Evolutionary conservation across 108 stramenopile genomes (phyloP), one percentile per base, ranked within the genome.

Genomic region (Pseudonitzschia pungens): DNA sequence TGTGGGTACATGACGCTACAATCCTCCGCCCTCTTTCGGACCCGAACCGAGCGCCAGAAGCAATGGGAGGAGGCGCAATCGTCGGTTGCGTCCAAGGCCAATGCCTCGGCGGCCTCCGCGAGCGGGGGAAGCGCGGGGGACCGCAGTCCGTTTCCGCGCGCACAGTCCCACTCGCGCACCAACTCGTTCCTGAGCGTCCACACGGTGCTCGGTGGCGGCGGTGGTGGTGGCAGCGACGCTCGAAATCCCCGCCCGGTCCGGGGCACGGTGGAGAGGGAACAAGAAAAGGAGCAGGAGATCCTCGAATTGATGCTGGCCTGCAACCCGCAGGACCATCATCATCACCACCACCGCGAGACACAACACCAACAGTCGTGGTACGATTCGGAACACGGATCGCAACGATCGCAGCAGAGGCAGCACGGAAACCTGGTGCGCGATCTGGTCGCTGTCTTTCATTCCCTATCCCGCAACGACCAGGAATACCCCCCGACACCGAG

Each of bases 401-500:
- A 18, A 1, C 43, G 64, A 21, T 72, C 21, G 4, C 51, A 54
- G 26, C 52, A 72, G 21, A 40, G 54, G 29, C 81, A 79, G 16
- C 73, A 88, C 50, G 91, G 93, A 51, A 94, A 94, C 74, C 69
- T 94, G 6, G 87, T 84, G 5, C 77, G 89, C 24, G 93, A 94
- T 58, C 69, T 94, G 22, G 83, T 87, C 32, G 70, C 77, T 33
- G 81, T 89, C 0, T 94, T 83, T 74, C 91, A 92, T 72, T 86
- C 83, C 5, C 74, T 94, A 0, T 84, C 88, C 0, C 80, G 81
- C 28, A 84, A 86, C 57, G 77, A 87, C 55, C 62, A 82, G 40
- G 65, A 42, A 9, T 82, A 59, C 57, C 78, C 83, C 26, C 74
- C 81, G 9, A 82, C 80, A 29, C 74, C 86, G 26, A 51, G 72